Evolutionary conservation across 306 rosid species (phyloP).

Genomic region (Potentilla sterilis): DNA sequence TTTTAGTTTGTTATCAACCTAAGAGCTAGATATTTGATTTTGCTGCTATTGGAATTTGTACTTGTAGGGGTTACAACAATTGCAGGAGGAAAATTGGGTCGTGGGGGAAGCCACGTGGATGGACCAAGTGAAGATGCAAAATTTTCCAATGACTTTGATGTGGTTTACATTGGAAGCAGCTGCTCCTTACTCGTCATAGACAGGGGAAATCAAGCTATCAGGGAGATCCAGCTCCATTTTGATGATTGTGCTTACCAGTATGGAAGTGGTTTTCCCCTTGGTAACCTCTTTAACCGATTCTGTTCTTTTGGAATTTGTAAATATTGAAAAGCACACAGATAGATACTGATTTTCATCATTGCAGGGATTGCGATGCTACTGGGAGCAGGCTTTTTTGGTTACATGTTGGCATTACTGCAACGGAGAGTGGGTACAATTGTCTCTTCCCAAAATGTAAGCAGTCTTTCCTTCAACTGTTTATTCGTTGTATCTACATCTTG

Average conservation of each 20-base stretch:
- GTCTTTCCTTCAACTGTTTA: constrained; percentile 12
- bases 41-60: constrained; percentile 24
- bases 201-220: constrained; percentile 78
- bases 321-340: constrained; percentile 12
- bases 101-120: constrained; percentile 78
- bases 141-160: constrained; percentile 89
- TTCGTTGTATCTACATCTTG: constrained; percentile 20
- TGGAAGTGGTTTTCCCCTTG: constrained; percentile 84
- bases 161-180: constrained; percentile 85
- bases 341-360: constrained; percentile 25
- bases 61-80: constrained; percentile 80
- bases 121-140: constrained; percentile 94
- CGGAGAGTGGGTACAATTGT: constrained; percentile 64
- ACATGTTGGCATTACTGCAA: constrained; percentile 86
- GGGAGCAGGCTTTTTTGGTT: constrained; percentile 91
- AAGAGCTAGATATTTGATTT: background rate
- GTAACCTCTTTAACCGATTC: constrained; percentile 37
- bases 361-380: constrained; percentile 74
- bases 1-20: background rate
- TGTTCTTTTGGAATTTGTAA: background rate
- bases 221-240: constrained; percentile 88
- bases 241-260: constrained; percentile 95
- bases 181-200: constrained; percentile 82
- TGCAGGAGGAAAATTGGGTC: constrained; percentile 85
- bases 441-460: constrained; percentile 63